These are phyloP conservation scores for Coniella lustricola DNA, from an alignment of 2,329 filamentous ascomycete species.

Conservation along the genomic window DNA sequence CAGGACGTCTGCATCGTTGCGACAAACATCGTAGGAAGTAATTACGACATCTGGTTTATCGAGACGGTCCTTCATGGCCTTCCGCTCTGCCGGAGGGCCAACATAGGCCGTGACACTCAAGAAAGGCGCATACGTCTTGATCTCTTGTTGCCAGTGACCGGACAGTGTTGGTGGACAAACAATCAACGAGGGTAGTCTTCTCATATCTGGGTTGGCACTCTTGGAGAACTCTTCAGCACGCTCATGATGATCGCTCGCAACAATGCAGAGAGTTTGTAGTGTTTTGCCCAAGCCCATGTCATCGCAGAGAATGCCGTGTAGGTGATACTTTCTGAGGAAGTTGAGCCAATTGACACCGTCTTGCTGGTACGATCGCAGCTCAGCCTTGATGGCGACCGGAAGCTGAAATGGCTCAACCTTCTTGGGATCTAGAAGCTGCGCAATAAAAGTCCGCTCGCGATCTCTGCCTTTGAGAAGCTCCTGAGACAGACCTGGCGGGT, in stretches of 20 bases:
- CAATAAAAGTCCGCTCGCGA: constrained; percentile 90
- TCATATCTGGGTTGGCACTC: constrained; percentile 69
- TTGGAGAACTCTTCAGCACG: constrained; percentile 84
- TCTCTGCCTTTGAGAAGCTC: constrained; percentile 85
- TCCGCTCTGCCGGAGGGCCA: constrained; percentile 75
- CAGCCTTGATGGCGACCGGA: constrained; percentile 93
- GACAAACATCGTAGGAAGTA: constrained; percentile 95
- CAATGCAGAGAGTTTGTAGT: constrained; percentile 92
- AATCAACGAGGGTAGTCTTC: constrained; percentile 81
- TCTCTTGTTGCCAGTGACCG: constrained; percentile 98
- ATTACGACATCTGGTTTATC: constrained; percentile 84
- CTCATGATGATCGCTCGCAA: constrained; percentile 93
- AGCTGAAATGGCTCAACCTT: constrained; percentile 94
- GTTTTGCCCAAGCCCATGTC: constrained; percentile 99
- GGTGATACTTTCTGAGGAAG: constrained; percentile 95
- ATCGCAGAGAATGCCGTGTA: constrained; percentile 96
- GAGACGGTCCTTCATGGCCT: constrained; percentile 61
- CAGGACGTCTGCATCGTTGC: constrained; percentile 86
- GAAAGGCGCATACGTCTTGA: constrained; percentile 93
- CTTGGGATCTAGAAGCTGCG: constrained; percentile 90
- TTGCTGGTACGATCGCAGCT: constrained; percentile 93
- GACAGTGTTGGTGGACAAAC: constrained; percentile 94
- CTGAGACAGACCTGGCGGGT: constrained; percentile 86
- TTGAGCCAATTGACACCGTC: constrained; percentile 98
- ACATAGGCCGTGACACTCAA: constrained; percentile 85